A percentile compares a stretch with the other conserved stretches of the same genome.
Evolutionary conservation across 1,139 yeast species (phyloP).

Genomic region (Kodamaea arcana): DNA sequence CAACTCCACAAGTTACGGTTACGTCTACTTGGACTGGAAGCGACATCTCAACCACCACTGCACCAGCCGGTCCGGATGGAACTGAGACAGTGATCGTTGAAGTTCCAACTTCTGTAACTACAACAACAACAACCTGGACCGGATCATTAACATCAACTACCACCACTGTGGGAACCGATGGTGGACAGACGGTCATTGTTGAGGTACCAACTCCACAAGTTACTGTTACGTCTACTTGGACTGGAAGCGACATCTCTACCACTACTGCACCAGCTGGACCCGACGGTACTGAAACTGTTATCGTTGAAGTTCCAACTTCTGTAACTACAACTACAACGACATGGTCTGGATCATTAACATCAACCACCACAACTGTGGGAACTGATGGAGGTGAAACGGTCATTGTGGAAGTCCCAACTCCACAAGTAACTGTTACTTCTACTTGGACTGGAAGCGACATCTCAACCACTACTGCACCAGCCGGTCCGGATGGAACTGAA

Average conservation of each 20-base stretch:
- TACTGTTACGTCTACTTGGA: conserved; percentile 12
- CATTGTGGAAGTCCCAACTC: conserved; percentile 8
- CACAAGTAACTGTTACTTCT: neutral
- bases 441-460: conserved; percentile 4
- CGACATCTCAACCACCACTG: conserved; percentile 5
- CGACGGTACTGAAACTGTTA: conserved; percentile 8
- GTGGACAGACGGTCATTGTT: conserved; percentile 14
- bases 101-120: conserved; percentile 7
- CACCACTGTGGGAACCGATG: conserved; percentile 7
- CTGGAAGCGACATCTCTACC: conserved; percentile 7
- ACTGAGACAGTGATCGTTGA: conserved; percentile 11
- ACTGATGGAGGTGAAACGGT: conserved; percentile 7
- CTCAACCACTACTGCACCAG: conserved; percentile 1
- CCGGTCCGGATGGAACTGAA: conserved; percentile 4
- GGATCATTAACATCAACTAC: conserved; percentile 3
- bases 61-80: conserved; percentile 7
- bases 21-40: conserved; percentile 8
- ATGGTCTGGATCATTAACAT: conserved; percentile 8
- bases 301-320: conserved; percentile 11
- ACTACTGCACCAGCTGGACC: conserved; percentile 8
- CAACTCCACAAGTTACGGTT: conserved; percentile 10
- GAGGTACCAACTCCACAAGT: conserved; percentile 13
- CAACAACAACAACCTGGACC: conserved; percentile 3
- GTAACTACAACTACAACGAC: conserved; percentile 9
- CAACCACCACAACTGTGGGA: conserved; percentile 7